Conservation (phyloP, 2,329 filamentous ascomycete genomes). For the Fusarium chlamydosporum region DNA sequence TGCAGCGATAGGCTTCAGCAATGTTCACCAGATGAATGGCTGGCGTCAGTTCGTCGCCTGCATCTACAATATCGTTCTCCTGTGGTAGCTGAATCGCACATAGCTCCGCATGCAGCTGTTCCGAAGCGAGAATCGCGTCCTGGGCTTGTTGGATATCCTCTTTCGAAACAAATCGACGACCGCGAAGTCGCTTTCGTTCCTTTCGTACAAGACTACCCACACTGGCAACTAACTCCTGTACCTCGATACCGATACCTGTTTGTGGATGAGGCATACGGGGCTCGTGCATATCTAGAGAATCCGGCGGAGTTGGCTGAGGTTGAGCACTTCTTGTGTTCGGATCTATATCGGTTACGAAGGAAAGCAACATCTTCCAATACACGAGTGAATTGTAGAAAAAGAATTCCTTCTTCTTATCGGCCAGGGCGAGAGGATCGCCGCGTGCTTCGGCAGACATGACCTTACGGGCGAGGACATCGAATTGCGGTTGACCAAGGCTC, state of each 20-base stretch:
- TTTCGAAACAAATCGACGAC: slow-evolving; percentile 42
- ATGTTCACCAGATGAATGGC: slow-evolving; percentile 46
- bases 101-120: slow-evolving; percentile 41
- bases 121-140: slow-evolving; percentile 40
- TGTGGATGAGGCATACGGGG: slow-evolving; percentile 50
- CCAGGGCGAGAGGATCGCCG: slow-evolving; percentile 1
- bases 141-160: slow-evolving; percentile 48
- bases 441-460: slow-evolving; percentile 31
- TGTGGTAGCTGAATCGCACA: slow-evolving; percentile 38
- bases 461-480: slow-evolving; percentile 38
- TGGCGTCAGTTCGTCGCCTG: slow-evolving; percentile 48
- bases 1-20: slow-evolving; percentile 51
- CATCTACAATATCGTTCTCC: slow-evolving; percentile 42
- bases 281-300: slow-evolving; percentile 29
- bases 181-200: slow-evolving; percentile 47
- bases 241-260: slow-evolving; percentile 47
- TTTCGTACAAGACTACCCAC: slow-evolving; percentile 46
- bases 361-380: slow-evolving; percentile 50
- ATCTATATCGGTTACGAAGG: slow-evolving; percentile 47
- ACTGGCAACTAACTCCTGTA: slow-evolving; percentile 47
- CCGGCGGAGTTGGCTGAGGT: slow-evolving; percentile 27
- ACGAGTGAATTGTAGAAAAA: slow-evolving; percentile 51
- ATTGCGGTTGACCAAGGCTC: slow-evolving; percentile 61
- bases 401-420: slow-evolving; percentile 46
- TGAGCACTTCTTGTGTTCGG: slow-evolving; percentile 9